These are phyloP conservation scores for Anthoceros angustus DNA, from an alignment of 225 moss, liverwort and hornwort genomes.

Conservation along the genomic window DNA sequence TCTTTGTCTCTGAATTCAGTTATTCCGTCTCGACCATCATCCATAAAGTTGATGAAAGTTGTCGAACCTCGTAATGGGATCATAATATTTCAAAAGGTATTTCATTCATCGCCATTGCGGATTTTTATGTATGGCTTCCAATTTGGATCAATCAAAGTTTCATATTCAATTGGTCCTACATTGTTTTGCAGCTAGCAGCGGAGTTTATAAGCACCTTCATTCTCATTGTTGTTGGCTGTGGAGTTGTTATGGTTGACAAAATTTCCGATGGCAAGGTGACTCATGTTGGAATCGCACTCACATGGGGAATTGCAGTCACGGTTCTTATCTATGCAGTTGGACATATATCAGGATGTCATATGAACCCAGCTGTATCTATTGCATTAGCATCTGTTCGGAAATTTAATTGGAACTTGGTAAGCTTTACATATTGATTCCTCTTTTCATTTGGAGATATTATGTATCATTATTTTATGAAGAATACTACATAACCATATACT, in stretches of 20 bases:
- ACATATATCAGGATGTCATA: conserved; percentile 1
- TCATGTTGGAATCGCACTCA: neutral
- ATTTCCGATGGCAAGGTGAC: neutral
- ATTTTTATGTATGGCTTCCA: too few species aligned
- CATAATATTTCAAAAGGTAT: too few species aligned
- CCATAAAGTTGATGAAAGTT: too few species aligned
- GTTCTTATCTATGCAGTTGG: neutral
- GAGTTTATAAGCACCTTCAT: neutral
- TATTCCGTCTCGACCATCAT: too few species aligned
- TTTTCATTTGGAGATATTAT: too few species aligned
- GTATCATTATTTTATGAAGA: too few species aligned
- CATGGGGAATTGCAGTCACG: neutral
- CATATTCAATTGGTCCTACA: neutral
- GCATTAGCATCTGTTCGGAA: neutral
- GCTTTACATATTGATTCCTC: too few species aligned
- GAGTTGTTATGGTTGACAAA: neutral
- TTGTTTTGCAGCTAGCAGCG: neutral
- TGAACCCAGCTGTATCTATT: conserved; percentile 3
- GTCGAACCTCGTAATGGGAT: too few species aligned
- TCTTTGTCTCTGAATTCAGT: too few species aligned
- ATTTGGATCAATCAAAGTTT: too few species aligned
- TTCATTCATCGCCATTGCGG: too few species aligned
- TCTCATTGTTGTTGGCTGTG: neutral
- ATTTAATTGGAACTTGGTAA: neutral
- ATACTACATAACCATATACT: neutral